Percentiles rank a stretch among this genome's conserved stretches.
phyloP scores from a whole-genome alignment of 2,329 filamentous ascomycete genomes.

The Zymoseptoria tritici region DNA sequence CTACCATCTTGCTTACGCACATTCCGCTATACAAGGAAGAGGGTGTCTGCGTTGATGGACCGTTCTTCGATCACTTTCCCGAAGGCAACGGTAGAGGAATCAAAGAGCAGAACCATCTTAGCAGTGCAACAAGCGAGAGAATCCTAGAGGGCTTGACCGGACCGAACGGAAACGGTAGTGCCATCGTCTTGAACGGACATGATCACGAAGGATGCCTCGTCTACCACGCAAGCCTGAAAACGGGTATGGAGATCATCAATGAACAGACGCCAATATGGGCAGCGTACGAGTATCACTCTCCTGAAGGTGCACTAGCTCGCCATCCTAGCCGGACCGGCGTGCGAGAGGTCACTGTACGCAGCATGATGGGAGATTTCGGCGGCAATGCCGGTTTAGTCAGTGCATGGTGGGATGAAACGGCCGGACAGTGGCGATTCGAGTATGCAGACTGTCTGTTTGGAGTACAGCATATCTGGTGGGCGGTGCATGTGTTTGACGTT shows the following conservation, averaged over 20 bases:
- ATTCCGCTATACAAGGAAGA: conserved; percentile 79
- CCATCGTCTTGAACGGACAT: conserved; percentile 83
- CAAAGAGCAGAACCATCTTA: conserved; percentile 87
- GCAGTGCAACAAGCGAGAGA: conserved; percentile 56
- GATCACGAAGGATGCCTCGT: conserved; percentile 93
- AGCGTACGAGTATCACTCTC: background rate
- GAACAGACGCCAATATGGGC: background rate
- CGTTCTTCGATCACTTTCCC: conserved; percentile 72
- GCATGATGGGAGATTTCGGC: conserved; percentile 97
- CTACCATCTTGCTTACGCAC: conserved; percentile 83
- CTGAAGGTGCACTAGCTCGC: background rate
- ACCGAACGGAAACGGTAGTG: conserved; percentile 61
- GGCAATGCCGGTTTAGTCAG: conserved; percentile 85
- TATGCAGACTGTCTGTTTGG: conserved; percentile 73
- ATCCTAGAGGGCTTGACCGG: conserved; percentile 82
- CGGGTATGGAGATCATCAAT: background rate
- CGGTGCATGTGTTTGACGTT: conserved; percentile 67
- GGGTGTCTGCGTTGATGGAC: conserved; percentile 76
- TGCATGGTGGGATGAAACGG: conserved; percentile 72
- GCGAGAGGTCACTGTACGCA: conserved; percentile 85
- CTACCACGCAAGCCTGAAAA: conserved; percentile 49
- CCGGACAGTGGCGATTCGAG: conserved; percentile 73
- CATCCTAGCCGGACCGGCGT: conserved; percentile 48
- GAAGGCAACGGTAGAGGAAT: conserved; percentile 56
- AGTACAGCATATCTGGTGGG: conserved; percentile 91